phyloP scores from a whole-genome alignment of 768 basidiomycete genomes.

The Lenzites betulinus region DNA sequence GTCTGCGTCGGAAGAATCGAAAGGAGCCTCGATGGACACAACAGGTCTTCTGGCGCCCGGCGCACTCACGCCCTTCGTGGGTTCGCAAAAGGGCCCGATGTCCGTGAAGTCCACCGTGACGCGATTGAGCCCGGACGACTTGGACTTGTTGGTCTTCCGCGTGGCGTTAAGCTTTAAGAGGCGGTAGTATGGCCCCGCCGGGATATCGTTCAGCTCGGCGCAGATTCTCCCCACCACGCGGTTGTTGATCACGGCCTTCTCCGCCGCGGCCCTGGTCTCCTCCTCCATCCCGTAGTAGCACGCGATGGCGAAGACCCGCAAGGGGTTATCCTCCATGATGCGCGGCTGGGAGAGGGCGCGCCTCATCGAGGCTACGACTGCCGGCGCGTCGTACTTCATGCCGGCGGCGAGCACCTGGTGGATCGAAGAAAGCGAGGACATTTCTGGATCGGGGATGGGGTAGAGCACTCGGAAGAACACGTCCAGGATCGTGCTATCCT shows the following conservation, averaged over 20 bases:
- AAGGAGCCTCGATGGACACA: not conserved
- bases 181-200: constrained; percentile 15
- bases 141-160: not conserved
- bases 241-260: constrained; percentile 38
- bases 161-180: constrained; percentile 8
- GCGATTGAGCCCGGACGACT: not conserved
- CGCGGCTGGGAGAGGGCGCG: constrained; percentile 3
- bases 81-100: not conserved
- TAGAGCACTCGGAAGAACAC: constrained; percentile 38
- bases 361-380: constrained; percentile 32
- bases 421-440: not conserved
- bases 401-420: constrained; percentile 24
- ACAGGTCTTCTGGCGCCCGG: not conserved
- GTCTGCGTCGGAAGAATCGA: constrained; percentile 9
- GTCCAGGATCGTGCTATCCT: constrained; percentile 32
- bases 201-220: constrained; percentile 9
- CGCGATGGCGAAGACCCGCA: constrained; percentile 39
- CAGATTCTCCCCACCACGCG: constrained; percentile 42
- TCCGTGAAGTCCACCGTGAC: not conserved
- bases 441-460: constrained; percentile 31
- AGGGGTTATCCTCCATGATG: constrained; percentile 34
- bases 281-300: constrained; percentile 31
- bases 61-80: not conserved
- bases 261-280: constrained; percentile 55
- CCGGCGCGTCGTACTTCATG: constrained; percentile 28